Conservation (phyloP, 805 yeast species). For the Zygotorulaspora florentina region DNA sequence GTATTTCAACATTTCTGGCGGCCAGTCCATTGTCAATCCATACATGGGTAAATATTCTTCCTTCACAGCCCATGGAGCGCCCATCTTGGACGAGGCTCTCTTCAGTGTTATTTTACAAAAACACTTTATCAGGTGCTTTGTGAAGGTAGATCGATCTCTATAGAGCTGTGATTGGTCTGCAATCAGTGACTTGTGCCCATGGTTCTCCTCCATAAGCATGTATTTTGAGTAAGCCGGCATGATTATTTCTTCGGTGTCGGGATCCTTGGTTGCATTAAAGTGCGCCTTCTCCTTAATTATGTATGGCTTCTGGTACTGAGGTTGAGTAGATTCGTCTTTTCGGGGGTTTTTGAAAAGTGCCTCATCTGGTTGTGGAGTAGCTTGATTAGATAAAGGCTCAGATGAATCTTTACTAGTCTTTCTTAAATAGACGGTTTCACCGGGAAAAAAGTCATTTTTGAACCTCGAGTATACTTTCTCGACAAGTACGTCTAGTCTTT, state of each 20-base stretch:
- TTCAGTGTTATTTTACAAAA: constrained; percentile 67
- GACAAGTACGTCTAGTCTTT: constrained; percentile 80
- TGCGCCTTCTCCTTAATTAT: constrained; percentile 82
- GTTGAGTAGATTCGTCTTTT: constrained; percentile 12
- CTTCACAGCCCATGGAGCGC: constrained; percentile 95
- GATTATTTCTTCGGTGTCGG: constrained; percentile 33
- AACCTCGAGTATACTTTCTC: constrained; percentile 79
- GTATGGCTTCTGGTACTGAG: constrained; percentile 37
- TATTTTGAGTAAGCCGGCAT: constrained; percentile 62
- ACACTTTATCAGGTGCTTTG: constrained; percentile 87
- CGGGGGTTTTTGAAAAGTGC: not conserved
- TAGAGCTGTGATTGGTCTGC: constrained; percentile 70
- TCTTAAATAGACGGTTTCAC: constrained; percentile 71
- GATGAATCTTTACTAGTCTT: constrained; percentile 17
- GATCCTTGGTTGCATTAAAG: constrained; percentile 48
- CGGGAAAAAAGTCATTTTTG: constrained; percentile 84
- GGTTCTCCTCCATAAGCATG: constrained; percentile 55
- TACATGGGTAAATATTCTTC: constrained; percentile 48
- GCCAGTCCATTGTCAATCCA: constrained; percentile 35
- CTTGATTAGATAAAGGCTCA: constrained; percentile 15
- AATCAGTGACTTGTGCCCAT: constrained; percentile 54
- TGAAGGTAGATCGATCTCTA: constrained; percentile 81
- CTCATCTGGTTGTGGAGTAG: constrained; percentile 23
- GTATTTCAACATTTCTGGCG: constrained; percentile 28
- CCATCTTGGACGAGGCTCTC: constrained; percentile 73